Evolutionary conservation across 1,284 basidiomycete genomes (phyloP).

Genomic region (Rhodotorula mucilaginosa): DNA sequence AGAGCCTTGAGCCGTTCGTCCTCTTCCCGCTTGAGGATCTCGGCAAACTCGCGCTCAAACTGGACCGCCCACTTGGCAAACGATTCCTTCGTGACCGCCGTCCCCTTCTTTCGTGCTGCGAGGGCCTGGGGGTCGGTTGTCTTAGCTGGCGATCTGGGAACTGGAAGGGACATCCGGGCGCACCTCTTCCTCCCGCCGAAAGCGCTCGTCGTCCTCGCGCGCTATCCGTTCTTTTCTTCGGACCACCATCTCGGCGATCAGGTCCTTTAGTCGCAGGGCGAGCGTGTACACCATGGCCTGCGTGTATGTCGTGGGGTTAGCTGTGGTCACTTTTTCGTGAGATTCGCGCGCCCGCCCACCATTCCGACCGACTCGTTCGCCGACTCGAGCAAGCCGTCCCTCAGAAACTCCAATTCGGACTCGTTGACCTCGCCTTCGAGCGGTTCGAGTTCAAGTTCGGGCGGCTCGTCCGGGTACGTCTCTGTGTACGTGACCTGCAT

Average conservation of each 20-base stretch:
- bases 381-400: slow-evolving; percentile 58
- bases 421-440: slow-evolving; percentile 61
- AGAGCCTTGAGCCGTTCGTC: slow-evolving; percentile 76
- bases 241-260: slow-evolving; percentile 63
- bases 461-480: slow-evolving; percentile 72
- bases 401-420: slow-evolving; percentile 60
- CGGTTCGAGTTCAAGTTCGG: slow-evolving; percentile 66
- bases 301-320: neutral
- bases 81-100: slow-evolving; percentile 76
- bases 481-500: slow-evolving; percentile 69
- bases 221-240: slow-evolving; percentile 41
- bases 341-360: slow-evolving; percentile 7
- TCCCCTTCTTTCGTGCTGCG: slow-evolving; percentile 82
- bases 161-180: too few relatives aligned
- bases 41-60: slow-evolving; percentile 68
- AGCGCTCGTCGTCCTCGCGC: slow-evolving; percentile 57
- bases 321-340: neutral
- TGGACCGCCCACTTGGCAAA: slow-evolving; percentile 77
- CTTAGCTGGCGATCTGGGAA: neutral
- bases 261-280: slow-evolving; percentile 79
- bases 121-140: slow-evolving; percentile 66
- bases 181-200: slow-evolving; percentile 63
- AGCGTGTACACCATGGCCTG: slow-evolving; percentile 97
- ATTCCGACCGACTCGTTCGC: slow-evolving; percentile 35
- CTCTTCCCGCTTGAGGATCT: slow-evolving; percentile 66